Evolutionary conservation across 306 rosid species (phyloP).

Genomic region (Quillaja saponaria): DNA sequence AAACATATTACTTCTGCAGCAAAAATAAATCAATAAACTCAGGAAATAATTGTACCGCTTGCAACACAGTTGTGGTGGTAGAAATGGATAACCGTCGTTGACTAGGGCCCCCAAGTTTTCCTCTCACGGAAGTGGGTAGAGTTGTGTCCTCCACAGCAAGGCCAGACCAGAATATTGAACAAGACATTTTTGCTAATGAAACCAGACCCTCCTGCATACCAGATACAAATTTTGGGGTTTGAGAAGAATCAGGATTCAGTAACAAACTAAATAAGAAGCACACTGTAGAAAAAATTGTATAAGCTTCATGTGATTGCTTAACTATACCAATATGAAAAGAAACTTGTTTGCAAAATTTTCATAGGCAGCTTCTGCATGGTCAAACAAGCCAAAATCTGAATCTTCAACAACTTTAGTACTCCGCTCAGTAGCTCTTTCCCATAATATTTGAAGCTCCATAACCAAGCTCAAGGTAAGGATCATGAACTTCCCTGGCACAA

Average conservation of each 20-base stretch:
- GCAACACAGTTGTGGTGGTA: constrained; percentile 65
- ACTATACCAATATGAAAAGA: constrained; percentile 59
- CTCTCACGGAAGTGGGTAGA: constrained; percentile 82
- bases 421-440: constrained; percentile 50
- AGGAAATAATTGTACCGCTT: constrained; percentile 61
- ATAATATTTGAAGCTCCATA: constrained; percentile 71
- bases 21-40: constrained; percentile 25
- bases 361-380: constrained; percentile 44
- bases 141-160: constrained; percentile 40
- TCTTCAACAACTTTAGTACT: constrained; percentile 40
- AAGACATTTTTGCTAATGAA: constrained; percentile 58
- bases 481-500: constrained; percentile 67
- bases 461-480: constrained; percentile 66
- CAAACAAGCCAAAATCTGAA: constrained; percentile 33
- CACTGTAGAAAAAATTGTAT: constrained; percentile 14
- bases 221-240: no score
- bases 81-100: constrained; percentile 82
- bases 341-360: constrained; percentile 53
- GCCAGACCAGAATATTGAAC: constrained; percentile 69
- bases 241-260: no score
- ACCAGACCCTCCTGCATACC: constrained; percentile 73
- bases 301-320: constrained; percentile 28
- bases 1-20: background rate
- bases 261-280: constrained; percentile 28
- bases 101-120: constrained; percentile 97